Base-by-base conservation (phyloP, 768 basidiomycete species). In the Cantharellus cinnabarinus region DNA sequence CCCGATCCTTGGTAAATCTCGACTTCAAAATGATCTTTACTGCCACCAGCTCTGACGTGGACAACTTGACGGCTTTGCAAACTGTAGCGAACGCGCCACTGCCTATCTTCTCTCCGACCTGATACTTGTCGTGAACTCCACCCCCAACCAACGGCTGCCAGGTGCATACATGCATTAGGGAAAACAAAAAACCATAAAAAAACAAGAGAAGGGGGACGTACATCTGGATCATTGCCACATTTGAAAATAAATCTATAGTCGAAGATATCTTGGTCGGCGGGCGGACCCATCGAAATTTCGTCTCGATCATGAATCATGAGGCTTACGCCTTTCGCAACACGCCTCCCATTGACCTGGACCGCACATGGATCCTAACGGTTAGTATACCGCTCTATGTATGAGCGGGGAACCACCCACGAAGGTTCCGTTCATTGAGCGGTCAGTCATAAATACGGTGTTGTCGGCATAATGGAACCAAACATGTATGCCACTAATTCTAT, bases 21-120 rank as follows among this genome's bases (percentile, higher is more conserved):
- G 61, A 60, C 56, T 63, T 62, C 41, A 60, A 52, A 61, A 93
- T 89, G 73, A 89, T 82, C 73, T 98, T 98, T 69, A 93, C 80
- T 0, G 94, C 94, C 62, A 78, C 82, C 75, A 80, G 80, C 59
- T 77, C 71, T 5, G 89, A 89, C 5, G 82, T 83, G 29, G 70
- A 68, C 5, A 81, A 78, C 64, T 80, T 76, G 51, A 91, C 73
- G 1, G 87, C 90, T 67, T 84, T 86, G 72, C 82, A 78, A 20
- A 97, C 94, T 5, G 83, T 83, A 3, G 90, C 94, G 67, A 95
- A 98, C 2, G 88, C 82, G 4, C 94, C 94, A 64, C 82, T 83
- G 58, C 94, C 94, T 2, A 97, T 78, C 68, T 60, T 59, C 62
- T 68, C 67, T 41, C 69, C 60, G 3, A 74, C 62, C 59, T 71